Evolutionary conservation across 2,329 filamentous ascomycete genomes (phyloP), one percentile per base, ranked within the genome.

Genomic region (Podosphaera fusca): DNA sequence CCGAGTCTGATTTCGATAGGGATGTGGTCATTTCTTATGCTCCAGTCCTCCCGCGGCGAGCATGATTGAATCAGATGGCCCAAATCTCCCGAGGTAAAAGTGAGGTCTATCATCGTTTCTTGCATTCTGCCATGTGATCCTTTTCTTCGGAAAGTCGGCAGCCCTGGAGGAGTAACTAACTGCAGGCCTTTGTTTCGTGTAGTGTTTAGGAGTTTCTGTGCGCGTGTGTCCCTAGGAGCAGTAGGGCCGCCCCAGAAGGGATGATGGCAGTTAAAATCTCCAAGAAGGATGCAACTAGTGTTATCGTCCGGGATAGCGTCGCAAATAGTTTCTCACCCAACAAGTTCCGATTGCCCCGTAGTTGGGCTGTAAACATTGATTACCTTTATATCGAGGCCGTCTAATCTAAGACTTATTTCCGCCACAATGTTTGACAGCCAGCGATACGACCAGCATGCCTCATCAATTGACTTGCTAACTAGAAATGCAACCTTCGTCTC

Each of bases 231-330:
- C 14, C 53, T 31, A 14, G 21, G 53, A 5, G 29, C 53, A 30
- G 12, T 21, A 38, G 40, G 21, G 6, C 31, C 36, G 3, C 53
- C 53, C 53, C 21, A 46, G 1, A 34, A 8, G 9, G 31, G 31
- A 55, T 46, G 30, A 34, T 55, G 12, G n/a, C 53, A 55, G 40
- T 55, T 46, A 47, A 55, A 55, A 34, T 55, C 53, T 7, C 53
- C n/a, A 31, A n/a, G n/a, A n/a, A 45, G 33, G 9, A 55, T 12
- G 30, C 53, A 30, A 21, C 38, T 29, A 7, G n/a, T 2, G 6
- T 45, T 14, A 31, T 42, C 29, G 6, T 42, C 21, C 8, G 10
- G 31, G 34, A 55, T 45, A 21, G 38, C 52, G 34, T 30, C 21
- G n/a, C 21, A 29, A 14, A 55, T 55, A n/a, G n/a, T n/a, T n/a